Conservation (phyloP, 352 stramenopile genomes). For the Phytopythium boreale region DNA sequence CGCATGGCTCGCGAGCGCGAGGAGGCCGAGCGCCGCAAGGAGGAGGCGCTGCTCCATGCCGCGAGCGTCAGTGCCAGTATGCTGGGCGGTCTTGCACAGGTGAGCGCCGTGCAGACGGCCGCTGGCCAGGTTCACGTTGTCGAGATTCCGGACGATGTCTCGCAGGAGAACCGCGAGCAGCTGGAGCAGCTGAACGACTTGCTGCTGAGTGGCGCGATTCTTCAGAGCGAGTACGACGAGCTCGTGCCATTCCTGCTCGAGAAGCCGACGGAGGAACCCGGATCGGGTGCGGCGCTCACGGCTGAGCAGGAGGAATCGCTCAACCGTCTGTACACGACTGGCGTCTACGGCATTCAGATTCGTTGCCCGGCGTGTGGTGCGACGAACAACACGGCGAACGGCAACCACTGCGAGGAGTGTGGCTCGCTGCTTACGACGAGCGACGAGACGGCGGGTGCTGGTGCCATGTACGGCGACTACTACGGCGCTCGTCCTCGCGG, state of each 20-base stretch:
- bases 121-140: constrained; percentile 77
- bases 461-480: constrained; percentile 33
- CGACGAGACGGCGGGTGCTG: constrained; percentile 43
- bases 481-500: constrained; percentile 65
- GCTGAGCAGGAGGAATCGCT: constrained; percentile 83
- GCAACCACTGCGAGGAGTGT: constrained; percentile 86
- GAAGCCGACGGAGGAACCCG: constrained; percentile 45
- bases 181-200: constrained; percentile 84
- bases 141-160: constrained; percentile 78
- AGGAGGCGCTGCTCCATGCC: constrained; percentile 58
- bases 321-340: constrained; percentile 68
- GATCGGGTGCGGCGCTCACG: constrained; percentile 59
- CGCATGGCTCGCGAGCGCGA: constrained; percentile 55
- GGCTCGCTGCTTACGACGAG: constrained; percentile 80
- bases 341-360: constrained; percentile 85
- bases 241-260: constrained; percentile 86
- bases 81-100: constrained; percentile 70
- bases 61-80: constrained; percentile 76
- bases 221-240: constrained; percentile 84
- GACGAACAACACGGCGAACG: constrained; percentile 87
- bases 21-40: constrained; percentile 55
- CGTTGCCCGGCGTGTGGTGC: constrained; percentile 81
- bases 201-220: constrained; percentile 77
- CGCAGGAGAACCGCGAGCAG: constrained; percentile 85
- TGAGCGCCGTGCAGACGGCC: constrained; percentile 69